Base-by-base conservation (phyloP, 495 filamentous ascomycete species). In the Penicillium subrubescens region DNA sequence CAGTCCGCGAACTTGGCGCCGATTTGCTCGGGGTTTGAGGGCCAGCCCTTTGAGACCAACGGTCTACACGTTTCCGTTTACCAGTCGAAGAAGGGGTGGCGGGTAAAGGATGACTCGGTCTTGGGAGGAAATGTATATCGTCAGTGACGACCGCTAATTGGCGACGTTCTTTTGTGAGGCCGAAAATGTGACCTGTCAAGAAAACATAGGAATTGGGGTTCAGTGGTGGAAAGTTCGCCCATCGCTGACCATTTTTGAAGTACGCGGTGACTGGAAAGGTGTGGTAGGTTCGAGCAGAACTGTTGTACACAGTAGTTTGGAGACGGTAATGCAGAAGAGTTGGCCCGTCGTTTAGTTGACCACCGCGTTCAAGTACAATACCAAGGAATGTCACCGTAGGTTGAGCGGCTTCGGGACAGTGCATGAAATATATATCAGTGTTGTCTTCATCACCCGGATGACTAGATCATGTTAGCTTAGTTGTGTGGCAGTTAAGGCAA, bases 1-100 rank as follows among this genome's bases (percentile, higher is more conserved):
- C 19, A 17, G 15, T 6, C 2, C 5, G 41, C n/a, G 19, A 19
- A 44, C n/a, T n/a, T n/a, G n/a, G n/a, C n/a, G n/a, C n/a, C 1
- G 5, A 7, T 39, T 17, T 1, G 12, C 33, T 63, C n/a, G 10
- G 2, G n/a, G 17, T 66, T 63, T 57, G 67, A 12, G 66, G 67
- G 35, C 66, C 63, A 61, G 66, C 60, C 58, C 66, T 63, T 34
- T 67, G 52, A n/a, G n/a, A n/a, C n/a, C n/a, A n/a, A n/a, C n/a
- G n/a, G n/a, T n/a, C n/a, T n/a, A n/a, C n/a, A n/a, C n/a, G n/a
- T n/a, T n/a, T n/a, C n/a, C n/a, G n/a, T n/a, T n/a, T n/a, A n/a
- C n/a, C n/a, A n/a, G n/a, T n/a, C n/a, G n/a, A n/a, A n/a, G n/a
- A n/a, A n/a, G n/a, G n/a, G n/a, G n/a, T n/a, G n/a, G n/a, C n/a